These are phyloP conservation scores for Tuber indicum DNA, from an alignment of 495 filamentous ascomycete species.

Conservation along the genomic window DNA sequence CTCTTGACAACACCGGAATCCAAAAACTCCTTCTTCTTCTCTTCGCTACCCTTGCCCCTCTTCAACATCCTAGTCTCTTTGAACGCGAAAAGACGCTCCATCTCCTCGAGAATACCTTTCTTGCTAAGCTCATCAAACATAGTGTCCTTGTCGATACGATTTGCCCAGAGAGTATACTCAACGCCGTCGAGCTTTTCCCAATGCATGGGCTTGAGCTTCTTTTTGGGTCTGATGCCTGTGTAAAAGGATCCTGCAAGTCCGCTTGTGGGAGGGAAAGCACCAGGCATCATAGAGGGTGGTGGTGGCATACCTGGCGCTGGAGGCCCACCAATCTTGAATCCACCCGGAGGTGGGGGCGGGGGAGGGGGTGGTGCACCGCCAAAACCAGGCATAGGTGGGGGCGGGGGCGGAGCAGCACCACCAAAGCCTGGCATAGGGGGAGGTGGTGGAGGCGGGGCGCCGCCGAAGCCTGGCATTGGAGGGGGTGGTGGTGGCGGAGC, in stretches of 20 bases:
- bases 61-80: slow-evolving; percentile 91
- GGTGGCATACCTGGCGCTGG: slow-evolving; percentile 32
- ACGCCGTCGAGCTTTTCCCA: slow-evolving; percentile 98
- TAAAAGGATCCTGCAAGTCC: slow-evolving; percentile 32
- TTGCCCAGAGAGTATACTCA: slow-evolving; percentile 91
- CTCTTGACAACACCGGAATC: slow-evolving; percentile 83
- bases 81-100: slow-evolving; percentile 93
- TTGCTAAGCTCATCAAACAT: slow-evolving; percentile 87
- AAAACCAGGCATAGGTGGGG: slow-evolving; percentile 45
- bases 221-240: slow-evolving; percentile 80
- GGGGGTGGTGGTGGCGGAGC: slow-evolving; percentile 40
- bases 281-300: slow-evolving; percentile 16
- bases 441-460: slow-evolving; percentile 14
- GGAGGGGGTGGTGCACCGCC: slow-evolving; percentile 32
- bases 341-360: slow-evolving; percentile 40
- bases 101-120: slow-evolving; percentile 92
- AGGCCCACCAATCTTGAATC: slow-evolving; percentile 43
- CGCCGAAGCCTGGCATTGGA: slow-evolving; percentile 35
- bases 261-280: slow-evolving; percentile 21
- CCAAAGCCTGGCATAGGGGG: slow-evolving; percentile 26
- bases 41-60: slow-evolving; percentile 58
- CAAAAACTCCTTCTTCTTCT: slow-evolving; percentile 96
- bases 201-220: slow-evolving; percentile 98
- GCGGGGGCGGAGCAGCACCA: slow-evolving; percentile 31
- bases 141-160: slow-evolving; percentile 80